Evolutionary conservation across 805 yeast species (phyloP).

Genomic region (Yarrowia osloensis): DNA sequence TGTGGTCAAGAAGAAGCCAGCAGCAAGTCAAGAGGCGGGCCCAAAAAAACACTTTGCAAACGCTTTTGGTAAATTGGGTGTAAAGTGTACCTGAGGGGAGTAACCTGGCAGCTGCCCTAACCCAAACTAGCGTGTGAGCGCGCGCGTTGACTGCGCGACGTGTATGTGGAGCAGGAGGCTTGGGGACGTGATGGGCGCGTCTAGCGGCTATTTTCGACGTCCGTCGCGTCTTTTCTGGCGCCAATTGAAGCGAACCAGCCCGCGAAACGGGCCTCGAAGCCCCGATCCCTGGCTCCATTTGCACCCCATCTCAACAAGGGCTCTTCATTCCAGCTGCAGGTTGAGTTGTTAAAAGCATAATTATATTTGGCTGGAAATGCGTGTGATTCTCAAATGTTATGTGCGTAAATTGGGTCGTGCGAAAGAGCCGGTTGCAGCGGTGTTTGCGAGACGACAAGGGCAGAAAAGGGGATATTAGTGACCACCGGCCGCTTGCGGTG

Average conservation of each 20-base stretch:
- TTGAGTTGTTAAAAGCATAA: constrained; percentile 4
- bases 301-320: not conserved
- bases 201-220: too few relatives aligned
- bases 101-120: not conserved
- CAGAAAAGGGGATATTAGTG: too few relatives aligned
- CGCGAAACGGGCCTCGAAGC: not conserved
- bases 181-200: not conserved
- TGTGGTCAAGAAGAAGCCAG: constrained; percentile 10
- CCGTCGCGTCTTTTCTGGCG: not conserved
- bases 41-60: constrained; percentile 22
- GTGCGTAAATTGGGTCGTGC: not conserved
- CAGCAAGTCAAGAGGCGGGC: not conserved
- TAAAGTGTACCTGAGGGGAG: constrained; percentile 18
- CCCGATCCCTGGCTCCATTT: not conserved
- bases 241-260: not conserved
- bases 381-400: not conserved
- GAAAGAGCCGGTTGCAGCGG: not conserved
- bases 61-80: constrained; percentile 29
- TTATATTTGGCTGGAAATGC: not conserved
- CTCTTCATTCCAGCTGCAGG: constrained; percentile 30
- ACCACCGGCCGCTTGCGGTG: too few relatives aligned
- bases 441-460: not conserved
- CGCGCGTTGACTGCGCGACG: constrained; percentile 1
- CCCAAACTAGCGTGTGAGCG: not conserved
- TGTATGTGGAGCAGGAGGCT: not conserved